A percentile compares a stretch with the other conserved stretches of the same genome.
Evolutionary conservation across 805 yeast species (phyloP).

Genomic region (Phaffomyces opuntiae): DNA sequence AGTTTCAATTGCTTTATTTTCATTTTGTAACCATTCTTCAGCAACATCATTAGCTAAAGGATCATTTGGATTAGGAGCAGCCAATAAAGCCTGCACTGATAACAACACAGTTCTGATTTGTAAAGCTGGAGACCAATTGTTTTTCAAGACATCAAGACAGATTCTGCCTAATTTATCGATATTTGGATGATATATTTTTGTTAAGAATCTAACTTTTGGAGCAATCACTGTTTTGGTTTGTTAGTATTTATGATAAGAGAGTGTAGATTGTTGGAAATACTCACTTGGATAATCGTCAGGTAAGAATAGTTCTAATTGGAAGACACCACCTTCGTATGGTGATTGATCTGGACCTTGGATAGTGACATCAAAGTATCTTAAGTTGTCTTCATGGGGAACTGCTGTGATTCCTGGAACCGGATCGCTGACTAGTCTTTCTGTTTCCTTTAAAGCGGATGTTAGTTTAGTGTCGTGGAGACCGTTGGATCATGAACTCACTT

Average conservation of each 20-base stretch:
- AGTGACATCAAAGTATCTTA: slow-evolving; percentile 86
- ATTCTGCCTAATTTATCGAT: slow-evolving; percentile 93
- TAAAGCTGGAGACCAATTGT: slow-evolving; percentile 96
- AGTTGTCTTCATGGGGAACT: slow-evolving; percentile 86
- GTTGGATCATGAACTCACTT: slow-evolving; percentile 37
- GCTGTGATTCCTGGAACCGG: slow-evolving; percentile 97
- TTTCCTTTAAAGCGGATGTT: slow-evolving; percentile 44
- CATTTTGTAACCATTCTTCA: slow-evolving; percentile 89
- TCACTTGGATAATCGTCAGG: slow-evolving; percentile 94
- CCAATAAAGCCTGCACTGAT: slow-evolving; percentile 87
- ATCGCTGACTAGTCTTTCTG: slow-evolving; percentile 84
- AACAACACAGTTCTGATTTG: slow-evolving; percentile 89
- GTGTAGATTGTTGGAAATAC: slow-evolving; percentile 1
- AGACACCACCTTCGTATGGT: slow-evolving; percentile 83
- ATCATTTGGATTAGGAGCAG: slow-evolving; percentile 97
- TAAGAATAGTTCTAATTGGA: slow-evolving; percentile 76
- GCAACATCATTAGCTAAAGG: slow-evolving; percentile 98
- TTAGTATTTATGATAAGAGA: slow-evolving; percentile 9
- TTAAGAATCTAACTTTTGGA: slow-evolving; percentile 89
- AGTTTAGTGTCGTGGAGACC: not conserved
- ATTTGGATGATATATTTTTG: slow-evolving; percentile 94
- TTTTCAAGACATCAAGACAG: slow-evolving; percentile 89
- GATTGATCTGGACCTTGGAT: slow-evolving; percentile 88
- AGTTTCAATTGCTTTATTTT: slow-evolving; percentile 67
- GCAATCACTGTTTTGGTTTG: slow-evolving; percentile 56